phyloP scores from a whole-genome alignment of 768 basidiomycete genomes.

The Rhizopogon rudus region DNA sequence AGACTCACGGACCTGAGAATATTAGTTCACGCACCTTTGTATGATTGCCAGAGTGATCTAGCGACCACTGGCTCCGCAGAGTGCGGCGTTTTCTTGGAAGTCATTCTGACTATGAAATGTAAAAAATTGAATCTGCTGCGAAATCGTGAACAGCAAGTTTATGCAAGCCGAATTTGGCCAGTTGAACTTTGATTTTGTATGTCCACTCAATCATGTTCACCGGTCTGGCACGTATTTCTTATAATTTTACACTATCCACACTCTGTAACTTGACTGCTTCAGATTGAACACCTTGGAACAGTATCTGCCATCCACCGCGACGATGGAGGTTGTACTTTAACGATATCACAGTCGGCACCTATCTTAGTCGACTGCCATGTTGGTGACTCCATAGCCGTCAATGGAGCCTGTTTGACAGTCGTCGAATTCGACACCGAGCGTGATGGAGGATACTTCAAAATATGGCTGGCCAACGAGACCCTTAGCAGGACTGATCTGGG shows the following conservation, averaged over 20 bases:
- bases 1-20: conserved; percentile 4
- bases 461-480: conserved; percentile 96
- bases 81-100: conserved; percentile 3
- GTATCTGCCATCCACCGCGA: conserved; percentile 63
- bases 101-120: no score
- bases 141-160: neutral
- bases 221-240: conserved; percentile 53
- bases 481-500: conserved; percentile 88
- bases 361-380: conserved; percentile 87
- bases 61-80: conserved; percentile 7
- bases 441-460: conserved; percentile 79
- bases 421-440: conserved; percentile 67
- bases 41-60: conserved; percentile 38
- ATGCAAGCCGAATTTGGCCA: neutral
- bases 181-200: no score
- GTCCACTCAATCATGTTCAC: conserved; percentile 56
- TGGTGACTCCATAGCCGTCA: conserved; percentile 92
- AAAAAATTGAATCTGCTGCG: neutral
- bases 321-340: conserved; percentile 75
- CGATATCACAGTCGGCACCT: conserved; percentile 61
- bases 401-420: conserved; percentile 88
- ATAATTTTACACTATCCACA: neutral
- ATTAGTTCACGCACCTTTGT: conserved; percentile 28
- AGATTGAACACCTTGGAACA: conserved; percentile 90
- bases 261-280: conserved; percentile 8